Conservation (phyloP, 257 asterid genomes). For the Solanum paucissectum region DNA sequence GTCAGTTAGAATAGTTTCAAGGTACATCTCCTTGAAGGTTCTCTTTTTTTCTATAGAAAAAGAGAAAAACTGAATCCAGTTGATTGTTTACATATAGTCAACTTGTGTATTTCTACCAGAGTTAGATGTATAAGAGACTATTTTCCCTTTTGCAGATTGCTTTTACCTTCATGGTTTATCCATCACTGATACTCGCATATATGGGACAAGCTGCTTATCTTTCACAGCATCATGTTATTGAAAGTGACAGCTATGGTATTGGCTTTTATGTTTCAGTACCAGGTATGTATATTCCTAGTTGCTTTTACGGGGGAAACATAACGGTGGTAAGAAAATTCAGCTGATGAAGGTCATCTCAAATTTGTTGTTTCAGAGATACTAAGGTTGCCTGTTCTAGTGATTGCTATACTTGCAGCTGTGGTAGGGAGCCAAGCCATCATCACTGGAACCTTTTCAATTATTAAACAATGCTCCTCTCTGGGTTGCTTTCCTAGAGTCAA, state of each 20-base stretch:
- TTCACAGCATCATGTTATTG: conserved; percentile 47
- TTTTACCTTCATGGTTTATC: conserved; percentile 64
- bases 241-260: conserved; percentile 24
- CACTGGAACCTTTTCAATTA: conserved; percentile 86
- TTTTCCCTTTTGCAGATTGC: conserved; percentile 47
- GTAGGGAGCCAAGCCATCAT: conserved; percentile 97
- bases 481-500: conserved; percentile 89
- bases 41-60: not conserved
- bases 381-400: conserved; percentile 87
- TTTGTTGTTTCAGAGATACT: conserved; percentile 18
- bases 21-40: not conserved
- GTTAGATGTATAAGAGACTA: not conserved
- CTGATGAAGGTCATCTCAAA: not conserved
- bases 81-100: not conserved
- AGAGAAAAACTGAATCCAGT: not conserved
- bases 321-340: not conserved
- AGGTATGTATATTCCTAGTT: conserved; percentile 27
- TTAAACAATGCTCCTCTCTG: conserved; percentile 82
- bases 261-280: conserved; percentile 93
- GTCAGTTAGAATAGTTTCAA: not conserved
- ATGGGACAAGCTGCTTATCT: conserved; percentile 97
- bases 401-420: conserved; percentile 88
- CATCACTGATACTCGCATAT: conserved; percentile 73
- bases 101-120: not conserved
- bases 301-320: not conserved